phyloP scores from a whole-genome alignment of 75 land plant genomes.

The Larix kaempferi region DNA sequence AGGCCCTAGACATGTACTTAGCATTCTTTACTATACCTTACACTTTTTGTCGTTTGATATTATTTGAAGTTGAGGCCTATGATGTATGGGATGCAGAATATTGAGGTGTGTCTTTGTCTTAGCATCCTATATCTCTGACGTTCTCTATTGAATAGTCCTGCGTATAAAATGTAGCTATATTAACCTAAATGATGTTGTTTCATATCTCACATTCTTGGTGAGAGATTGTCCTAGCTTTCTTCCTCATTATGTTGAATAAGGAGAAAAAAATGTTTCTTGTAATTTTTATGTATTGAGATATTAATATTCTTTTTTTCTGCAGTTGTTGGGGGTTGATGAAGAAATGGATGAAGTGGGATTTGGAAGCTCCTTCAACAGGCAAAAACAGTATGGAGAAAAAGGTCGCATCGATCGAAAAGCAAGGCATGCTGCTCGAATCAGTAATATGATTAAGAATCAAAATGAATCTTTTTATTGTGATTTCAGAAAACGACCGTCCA shows the following conservation, averaged over 20 bases:
- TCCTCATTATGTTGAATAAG: not conserved
- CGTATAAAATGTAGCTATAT: too few relatives aligned
- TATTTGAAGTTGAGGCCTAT: too few relatives aligned
- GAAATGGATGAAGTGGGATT: conserved; percentile 6
- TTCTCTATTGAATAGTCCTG: too few relatives aligned
- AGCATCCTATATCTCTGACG: too few relatives aligned
- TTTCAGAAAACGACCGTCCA: not conserved
- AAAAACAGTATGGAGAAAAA: conserved; percentile 20
- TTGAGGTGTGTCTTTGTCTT: not conserved
- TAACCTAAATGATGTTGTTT: too few relatives aligned
- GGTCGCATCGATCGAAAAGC: conserved; percentile 29
- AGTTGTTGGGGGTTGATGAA: conserved; percentile 25
- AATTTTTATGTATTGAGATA: too few relatives aligned
- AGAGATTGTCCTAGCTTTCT: not conserved
- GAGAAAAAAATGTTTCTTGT: not conserved
- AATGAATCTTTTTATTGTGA: not conserved
- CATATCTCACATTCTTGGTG: too few relatives aligned
- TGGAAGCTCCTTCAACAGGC: not conserved
- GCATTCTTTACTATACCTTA: too few relatives aligned
- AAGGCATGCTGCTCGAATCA: conserved; percentile 30
- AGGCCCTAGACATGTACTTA: too few relatives aligned
- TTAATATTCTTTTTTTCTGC: conserved; percentile 1
- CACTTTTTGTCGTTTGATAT: too few relatives aligned
- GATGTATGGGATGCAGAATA: not conserved
- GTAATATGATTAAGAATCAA: conserved; percentile 18